A percentile compares a stretch with the other conserved stretches of the same genome.
phyloP scores from a whole-genome alignment of 352 stramenopile species.

The Phytophthora tentaculata region DNA sequence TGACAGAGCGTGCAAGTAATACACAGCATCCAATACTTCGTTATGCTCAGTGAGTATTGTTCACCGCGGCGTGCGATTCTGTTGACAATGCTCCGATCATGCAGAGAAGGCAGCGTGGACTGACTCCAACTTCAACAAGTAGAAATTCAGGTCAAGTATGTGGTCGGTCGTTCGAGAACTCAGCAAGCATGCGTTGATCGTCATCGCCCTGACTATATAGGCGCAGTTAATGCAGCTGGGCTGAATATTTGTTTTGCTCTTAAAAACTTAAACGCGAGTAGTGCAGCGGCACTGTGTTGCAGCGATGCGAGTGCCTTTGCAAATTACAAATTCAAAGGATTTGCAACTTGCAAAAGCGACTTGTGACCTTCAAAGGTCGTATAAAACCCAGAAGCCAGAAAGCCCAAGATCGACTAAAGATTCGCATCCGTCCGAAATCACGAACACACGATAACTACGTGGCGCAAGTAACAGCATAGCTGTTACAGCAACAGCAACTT shows the following conservation, averaged over 20 bases:
- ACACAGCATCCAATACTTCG: neutral
- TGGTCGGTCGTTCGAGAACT: neutral
- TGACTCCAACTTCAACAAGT: constrained; percentile 33
- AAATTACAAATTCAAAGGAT: neutral
- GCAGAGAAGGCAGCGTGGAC: constrained; percentile 8
- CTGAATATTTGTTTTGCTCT: neutral
- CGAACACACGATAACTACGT: constrained; percentile 25
- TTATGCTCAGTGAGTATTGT: neutral
- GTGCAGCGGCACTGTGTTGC: neutral
- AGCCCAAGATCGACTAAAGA: constrained; percentile 7
- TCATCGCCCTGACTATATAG: neutral
- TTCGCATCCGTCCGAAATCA: neutral
- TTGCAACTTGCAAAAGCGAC: neutral
- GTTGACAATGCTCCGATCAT: constrained; percentile 15
- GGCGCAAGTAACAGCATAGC: neutral
- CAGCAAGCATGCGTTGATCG: neutral
- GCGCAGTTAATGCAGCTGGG: neutral
- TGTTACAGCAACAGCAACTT: constrained; percentile 1
- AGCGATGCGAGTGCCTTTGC: neutral
- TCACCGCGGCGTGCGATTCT: constrained; percentile 3
- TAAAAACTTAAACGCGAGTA: neutral
- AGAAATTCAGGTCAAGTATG: constrained; percentile 6
- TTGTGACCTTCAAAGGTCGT: neutral
- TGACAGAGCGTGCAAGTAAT: constrained; percentile 1
- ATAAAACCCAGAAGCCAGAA: constrained; percentile 19